Conservation (phyloP, 441 rosid genomes). For the Gossypium lobatum region DNA sequence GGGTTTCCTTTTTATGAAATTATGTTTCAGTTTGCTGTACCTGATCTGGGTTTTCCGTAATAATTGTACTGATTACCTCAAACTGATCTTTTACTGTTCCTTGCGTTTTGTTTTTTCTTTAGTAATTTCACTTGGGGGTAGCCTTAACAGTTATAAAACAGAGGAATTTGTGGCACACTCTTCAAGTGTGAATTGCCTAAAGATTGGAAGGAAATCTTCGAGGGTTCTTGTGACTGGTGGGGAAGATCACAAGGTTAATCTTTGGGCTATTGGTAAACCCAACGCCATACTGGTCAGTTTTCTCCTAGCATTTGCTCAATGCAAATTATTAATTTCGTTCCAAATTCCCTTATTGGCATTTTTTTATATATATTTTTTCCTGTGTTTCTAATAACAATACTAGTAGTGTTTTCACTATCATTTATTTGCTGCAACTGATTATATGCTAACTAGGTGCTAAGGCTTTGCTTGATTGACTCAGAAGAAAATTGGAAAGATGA, state of each 20-base stretch:
- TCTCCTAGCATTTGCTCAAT: conserved; percentile 4
- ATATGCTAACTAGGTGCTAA: not conserved
- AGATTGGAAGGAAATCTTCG: conserved; percentile 96
- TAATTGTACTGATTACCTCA: not conserved
- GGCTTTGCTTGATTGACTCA: too few relatives aligned
- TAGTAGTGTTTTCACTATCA: not conserved
- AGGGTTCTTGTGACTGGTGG: conserved; percentile 95
- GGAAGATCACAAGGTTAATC: conserved; percentile 96
- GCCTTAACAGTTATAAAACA: conserved; percentile 49
- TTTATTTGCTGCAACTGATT: not conserved
- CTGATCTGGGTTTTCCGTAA: conserved; percentile 17
- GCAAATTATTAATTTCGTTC: not conserved
- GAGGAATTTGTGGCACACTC: conserved; percentile 99
- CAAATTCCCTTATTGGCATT: not conserved
- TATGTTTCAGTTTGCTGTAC: not conserved
- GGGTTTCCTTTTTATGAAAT: conserved; percentile 19
- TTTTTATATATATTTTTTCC: not conserved
- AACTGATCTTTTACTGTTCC: conserved; percentile 20
- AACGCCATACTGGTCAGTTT: conserved; percentile 85
- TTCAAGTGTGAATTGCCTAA: conserved; percentile 87
- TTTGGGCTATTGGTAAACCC: conserved; percentile 99
- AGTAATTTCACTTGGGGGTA: conserved; percentile 16
- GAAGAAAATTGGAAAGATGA: too few relatives aligned
- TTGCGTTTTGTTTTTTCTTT: conserved; percentile 9
- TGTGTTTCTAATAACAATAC: not conserved